Evolutionary conservation across 306 rosid genomes (phyloP), one percentile per base, ranked within the genome.

Genomic region (Casuarina glauca): DNA sequence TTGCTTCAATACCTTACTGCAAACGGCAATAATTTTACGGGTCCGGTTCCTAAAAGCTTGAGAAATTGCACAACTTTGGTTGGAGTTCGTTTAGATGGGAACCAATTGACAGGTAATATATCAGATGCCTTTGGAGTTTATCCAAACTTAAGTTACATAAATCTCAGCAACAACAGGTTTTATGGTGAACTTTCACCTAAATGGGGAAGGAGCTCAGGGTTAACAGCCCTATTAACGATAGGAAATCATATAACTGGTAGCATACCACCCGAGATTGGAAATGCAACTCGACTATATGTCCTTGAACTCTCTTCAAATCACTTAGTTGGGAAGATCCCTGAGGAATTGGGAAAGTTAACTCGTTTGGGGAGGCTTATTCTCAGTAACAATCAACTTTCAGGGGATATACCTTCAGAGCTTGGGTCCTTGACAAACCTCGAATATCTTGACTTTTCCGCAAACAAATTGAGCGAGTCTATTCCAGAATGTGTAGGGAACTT

Each of bases 251-350:
- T 78, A 41, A 36, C 55, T 70, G 82, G 82, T 3, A 3, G 4
- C 3, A 71, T 78, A n/a, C 76, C 77, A 38, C 12, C 20, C 20
- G 64, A 60, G 46, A 50, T 78, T 49, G 53, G 45, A 3, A 38
- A 71, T 3, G 69, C 9, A 52, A 52, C 43, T 36, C 50, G 52
- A 52, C 46, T 76, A 41, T 54, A 68, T 0, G 17, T 38, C 6
- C 74, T 77, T 11, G 69, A 77, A 43, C 48, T 77, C 44, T 77
- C 80, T 77, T 77, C 80, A 53, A 69, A 69, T 17, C 6, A 2
- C 19, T 54, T 77, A 45, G 69, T 54, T 42, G 75, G 75, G 13
- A 11, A 11, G 4, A 69, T 77, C 44, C 75, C 69, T 0, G 55
- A 55, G 57, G 75, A 69, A 77, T 10, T 77, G 2, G 58, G 75